Conservation (phyloP, 139 green algal species). For the Auxenochlorella pyrenoidosa region DNA sequence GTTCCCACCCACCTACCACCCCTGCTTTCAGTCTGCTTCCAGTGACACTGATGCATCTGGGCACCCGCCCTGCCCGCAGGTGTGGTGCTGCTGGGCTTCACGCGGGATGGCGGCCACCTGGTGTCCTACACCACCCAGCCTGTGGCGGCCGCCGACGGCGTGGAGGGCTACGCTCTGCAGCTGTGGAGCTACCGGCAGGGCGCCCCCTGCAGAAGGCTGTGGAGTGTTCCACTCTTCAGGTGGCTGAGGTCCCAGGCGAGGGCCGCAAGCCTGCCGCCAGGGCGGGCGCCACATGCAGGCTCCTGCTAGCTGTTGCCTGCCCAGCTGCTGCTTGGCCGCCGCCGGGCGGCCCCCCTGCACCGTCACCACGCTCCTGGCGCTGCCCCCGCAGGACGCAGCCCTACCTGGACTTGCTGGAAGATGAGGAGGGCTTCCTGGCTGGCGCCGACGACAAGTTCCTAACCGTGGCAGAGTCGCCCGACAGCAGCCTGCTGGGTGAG, state of each 20-base stretch:
- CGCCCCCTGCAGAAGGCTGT: conserved; percentile 23
- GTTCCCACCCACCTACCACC: no score
- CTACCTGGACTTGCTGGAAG: conserved; percentile 8
- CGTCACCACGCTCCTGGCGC: background rate
- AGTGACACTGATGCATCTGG: no score
- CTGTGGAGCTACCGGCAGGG: conserved; percentile 18
- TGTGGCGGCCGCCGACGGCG: conserved; percentile 19
- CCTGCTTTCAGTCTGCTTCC: background rate
- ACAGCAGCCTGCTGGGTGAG: conserved; percentile 21
- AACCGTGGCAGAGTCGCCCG: background rate
- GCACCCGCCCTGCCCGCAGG: background rate
- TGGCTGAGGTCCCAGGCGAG: background rate
- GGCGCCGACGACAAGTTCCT: conserved; percentile 14
- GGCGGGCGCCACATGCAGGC: no score
- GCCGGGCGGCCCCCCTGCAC: background rate
- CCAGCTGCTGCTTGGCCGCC: background rate
- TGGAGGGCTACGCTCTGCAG: conserved; percentile 31
- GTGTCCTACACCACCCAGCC: conserved; percentile 32
- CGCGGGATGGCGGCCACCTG: conserved; percentile 11
- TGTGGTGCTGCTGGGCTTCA: conserved; percentile 34
- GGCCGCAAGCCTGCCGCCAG: no score
- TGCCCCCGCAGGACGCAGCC: background rate
- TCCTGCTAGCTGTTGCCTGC: background rate
- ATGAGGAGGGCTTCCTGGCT: conserved; percentile 2
- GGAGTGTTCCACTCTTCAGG: conserved; percentile 37